Percentiles rank a stretch among this genome's conserved stretches.
Evolutionary conservation across 192 early-diverging fungal genomes (phyloP).

Genomic region (Jimgerdemannia flammicorona): DNA sequence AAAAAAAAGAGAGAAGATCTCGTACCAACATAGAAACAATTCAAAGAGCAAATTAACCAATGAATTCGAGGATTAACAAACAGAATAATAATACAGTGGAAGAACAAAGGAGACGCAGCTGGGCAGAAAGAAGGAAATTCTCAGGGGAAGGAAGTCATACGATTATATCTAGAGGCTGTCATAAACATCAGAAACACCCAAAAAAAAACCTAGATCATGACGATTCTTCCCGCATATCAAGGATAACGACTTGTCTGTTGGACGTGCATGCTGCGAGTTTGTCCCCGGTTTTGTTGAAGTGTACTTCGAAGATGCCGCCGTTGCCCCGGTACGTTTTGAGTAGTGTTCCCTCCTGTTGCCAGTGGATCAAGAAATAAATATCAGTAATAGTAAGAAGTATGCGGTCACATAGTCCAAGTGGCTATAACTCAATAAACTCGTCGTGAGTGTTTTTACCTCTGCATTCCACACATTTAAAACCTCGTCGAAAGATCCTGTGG

Average conservation of each 20-base stretch:
- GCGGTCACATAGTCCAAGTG: background rate
- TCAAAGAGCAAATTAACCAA: no score
- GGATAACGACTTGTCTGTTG: conserved; percentile 39
- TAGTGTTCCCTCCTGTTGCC: conserved; percentile 39
- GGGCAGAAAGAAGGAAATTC: background rate
- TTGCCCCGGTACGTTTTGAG: conserved; percentile 51
- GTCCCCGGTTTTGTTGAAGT: conserved; percentile 54
- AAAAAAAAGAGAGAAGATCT: no score
- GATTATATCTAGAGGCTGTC: no score
- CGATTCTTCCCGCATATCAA: background rate
- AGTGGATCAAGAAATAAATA: background rate
- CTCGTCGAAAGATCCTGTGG: conserved; percentile 75
- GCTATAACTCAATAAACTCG: background rate
- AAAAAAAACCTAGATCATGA: background rate
- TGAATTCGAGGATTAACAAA: no score
- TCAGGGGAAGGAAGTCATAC: background rate
- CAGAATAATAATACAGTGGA: background rate
- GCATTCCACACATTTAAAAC: conserved; percentile 73
- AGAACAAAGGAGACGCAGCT: background rate
- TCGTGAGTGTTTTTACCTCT: conserved; percentile 33
- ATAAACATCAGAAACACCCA: background rate
- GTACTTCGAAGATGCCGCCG: conserved; percentile 57
- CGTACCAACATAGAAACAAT: no score
- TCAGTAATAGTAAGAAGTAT: background rate
- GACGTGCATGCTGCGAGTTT: conserved; percentile 54